Conservation (phyloP, 1,284 basidiomycete genomes). For the Puccinia polysora region DNA sequence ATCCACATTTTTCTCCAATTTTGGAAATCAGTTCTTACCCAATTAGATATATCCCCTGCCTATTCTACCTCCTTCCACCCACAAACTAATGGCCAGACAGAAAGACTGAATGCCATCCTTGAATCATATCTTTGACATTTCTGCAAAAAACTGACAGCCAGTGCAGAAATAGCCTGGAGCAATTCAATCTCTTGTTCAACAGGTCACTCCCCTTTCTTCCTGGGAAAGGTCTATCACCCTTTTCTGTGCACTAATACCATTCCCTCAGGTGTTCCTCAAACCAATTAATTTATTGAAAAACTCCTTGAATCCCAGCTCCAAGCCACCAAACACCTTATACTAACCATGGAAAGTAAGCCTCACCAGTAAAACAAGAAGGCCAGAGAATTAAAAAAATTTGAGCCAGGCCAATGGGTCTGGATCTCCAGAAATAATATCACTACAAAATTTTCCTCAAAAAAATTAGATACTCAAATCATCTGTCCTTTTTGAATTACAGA, state of each 20-base stretch:
- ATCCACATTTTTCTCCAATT: no score
- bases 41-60: no score
- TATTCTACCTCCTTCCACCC: background rate
- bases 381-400: background rate
- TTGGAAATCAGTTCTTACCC: no score
- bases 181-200: background rate
- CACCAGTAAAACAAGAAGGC: background rate
- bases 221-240: background rate
- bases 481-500: background rate
- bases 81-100: background rate
- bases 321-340: background rate
- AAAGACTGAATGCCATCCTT: background rate
- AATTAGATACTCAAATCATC: background rate
- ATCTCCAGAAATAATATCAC: background rate
- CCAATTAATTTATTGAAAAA: background rate
- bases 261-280: background rate
- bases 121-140: background rate
- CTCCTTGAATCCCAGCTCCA: background rate
- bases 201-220: background rate
- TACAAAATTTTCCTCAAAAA: background rate
- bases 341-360: background rate
- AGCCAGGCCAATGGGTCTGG: background rate
- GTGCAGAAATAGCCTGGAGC: background rate
- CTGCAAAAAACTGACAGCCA: background rate
- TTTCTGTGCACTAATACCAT: background rate